A percentile compares a stretch with the other conserved stretches of the same genome.
Evolutionary conservation across 441 rosid genomes (phyloP).

Genomic region (Bocquillonia castaneifolia): DNA sequence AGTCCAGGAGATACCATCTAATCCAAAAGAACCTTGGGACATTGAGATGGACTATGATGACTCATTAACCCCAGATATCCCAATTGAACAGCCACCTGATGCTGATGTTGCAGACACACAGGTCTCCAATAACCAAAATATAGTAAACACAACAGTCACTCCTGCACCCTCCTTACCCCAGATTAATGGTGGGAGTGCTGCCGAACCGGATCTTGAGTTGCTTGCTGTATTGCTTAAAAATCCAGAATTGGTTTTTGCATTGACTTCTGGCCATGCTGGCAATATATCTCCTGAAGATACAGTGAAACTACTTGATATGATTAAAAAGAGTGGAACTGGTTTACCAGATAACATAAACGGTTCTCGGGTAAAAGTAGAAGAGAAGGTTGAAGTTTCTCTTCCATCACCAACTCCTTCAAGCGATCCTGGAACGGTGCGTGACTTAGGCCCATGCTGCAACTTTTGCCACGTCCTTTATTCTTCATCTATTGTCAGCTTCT

Average conservation of each 20-base stretch:
- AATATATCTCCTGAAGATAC: slow-evolving; percentile 63
- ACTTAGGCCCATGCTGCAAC: slow-evolving; percentile 35
- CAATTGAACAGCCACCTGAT: slow-evolving; percentile 79
- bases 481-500: slow-evolving; percentile 19
- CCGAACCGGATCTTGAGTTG: slow-evolving; percentile 89
- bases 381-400: slow-evolving; percentile 84
- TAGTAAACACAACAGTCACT: slow-evolving; percentile 28
- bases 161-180: slow-evolving; percentile 37
- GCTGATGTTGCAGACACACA: slow-evolving; percentile 50
- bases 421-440: slow-evolving; percentile 96
- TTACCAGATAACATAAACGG: slow-evolving; percentile 34
- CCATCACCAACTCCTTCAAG: slow-evolving; percentile 94
- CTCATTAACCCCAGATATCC: slow-evolving; percentile 78
- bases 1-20: slow-evolving; percentile 57
- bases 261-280: slow-evolving; percentile 75
- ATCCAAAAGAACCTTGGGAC: slow-evolving; percentile 98
- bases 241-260: slow-evolving; percentile 82
- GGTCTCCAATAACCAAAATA: slow-evolving; percentile 36
- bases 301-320: slow-evolving; percentile 84
- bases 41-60: slow-evolving; percentile 90
- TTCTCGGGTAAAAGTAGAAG: slow-evolving; percentile 44
- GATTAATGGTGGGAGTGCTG: slow-evolving; percentile 25
- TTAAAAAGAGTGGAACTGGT: slow-evolving; percentile 62
- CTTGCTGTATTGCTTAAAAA: slow-evolving; percentile 88
- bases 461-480: slow-evolving; percentile 22